Evolutionary conservation across 2,329 filamentous ascomycete genomes (phyloP), one percentile per base, ranked within the genome.

Genomic region (Cordyceps militaris): DNA sequence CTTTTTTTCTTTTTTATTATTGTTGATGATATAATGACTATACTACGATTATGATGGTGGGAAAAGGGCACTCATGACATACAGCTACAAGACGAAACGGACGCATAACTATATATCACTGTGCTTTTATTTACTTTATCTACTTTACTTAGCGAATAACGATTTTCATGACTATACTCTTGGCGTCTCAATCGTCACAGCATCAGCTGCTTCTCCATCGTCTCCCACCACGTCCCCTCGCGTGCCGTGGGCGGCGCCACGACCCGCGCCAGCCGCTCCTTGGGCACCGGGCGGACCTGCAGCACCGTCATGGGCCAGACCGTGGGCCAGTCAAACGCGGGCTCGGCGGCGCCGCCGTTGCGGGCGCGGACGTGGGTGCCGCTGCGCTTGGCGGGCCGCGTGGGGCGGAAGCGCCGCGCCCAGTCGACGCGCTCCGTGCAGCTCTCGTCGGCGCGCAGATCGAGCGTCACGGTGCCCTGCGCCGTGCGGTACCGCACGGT

Each of bases 401-500:
- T 70, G n/a, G 47, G 23, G 9, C 70, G 66, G 21, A 54, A 50
- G 30, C 54, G 26, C n/a, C 24, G 42, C 6, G 13, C 32, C 66
- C 66, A 70, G 14, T 56, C 53, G 56, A 65, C 66, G 13, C 56
- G 56, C 49, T 36, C 48, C 16, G 66, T 63, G 10, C 30, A 58
- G 2, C 56, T 36, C 19, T 61, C 59, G 16, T 66, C 60, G 28
- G 65, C 60, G 6, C 68, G 65, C 9, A 58, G 13, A 16, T 74
- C 59, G 4, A 50, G 40, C 43, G 72, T 64, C 32, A 62, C 19
- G 1, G 46, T 50, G 42, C 71, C 72, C 40, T 71, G 67, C 4
- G 64, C 61, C 3, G 67, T 70, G 44, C 70, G 70, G 60, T 73
- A 73, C 16, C 57, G 59, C 40, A 74, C 40, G 48, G 65, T 52